phyloP scores from a whole-genome alignment of 2,329 filamentous ascomycete species.

The Allantophomopsis lycopodina region DNA sequence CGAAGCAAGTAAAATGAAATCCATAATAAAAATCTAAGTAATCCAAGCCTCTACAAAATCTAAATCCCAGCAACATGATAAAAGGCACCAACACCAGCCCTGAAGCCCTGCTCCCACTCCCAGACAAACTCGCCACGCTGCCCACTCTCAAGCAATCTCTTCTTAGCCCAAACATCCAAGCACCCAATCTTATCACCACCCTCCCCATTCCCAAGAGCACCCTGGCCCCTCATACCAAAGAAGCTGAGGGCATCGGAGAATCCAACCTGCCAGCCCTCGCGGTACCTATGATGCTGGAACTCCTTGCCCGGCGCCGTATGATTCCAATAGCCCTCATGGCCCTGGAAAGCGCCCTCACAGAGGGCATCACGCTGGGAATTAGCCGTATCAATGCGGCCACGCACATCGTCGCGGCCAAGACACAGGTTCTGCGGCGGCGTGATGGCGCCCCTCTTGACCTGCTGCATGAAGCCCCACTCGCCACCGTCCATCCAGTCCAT shows the following conservation, averaged over 20 bases:
- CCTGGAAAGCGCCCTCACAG: conserved; percentile 21
- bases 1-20: too few species aligned
- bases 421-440: conserved; percentile 22
- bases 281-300: conserved; percentile 38
- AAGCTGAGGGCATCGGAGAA: conserved; percentile 39
- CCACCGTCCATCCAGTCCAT: conserved; percentile 49
- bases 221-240: conserved; percentile 24
- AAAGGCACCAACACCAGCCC: conserved; percentile 20
- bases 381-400: conserved; percentile 22
- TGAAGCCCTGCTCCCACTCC: conserved; percentile 26
- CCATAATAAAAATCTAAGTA: too few species aligned
- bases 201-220: conserved; percentile 11
- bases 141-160: conserved; percentile 35
- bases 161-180: conserved; percentile 42
- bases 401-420: conserved; percentile 22
- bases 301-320: conserved; percentile 25
- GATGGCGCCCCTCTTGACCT: conserved; percentile 30
- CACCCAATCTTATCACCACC: conserved; percentile 39
- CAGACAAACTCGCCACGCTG: conserved; percentile 25
- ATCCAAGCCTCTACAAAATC: too few species aligned
- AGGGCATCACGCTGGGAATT: conserved; percentile 21
- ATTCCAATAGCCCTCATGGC: conserved; percentile 37
- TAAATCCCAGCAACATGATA: conserved; percentile 12
- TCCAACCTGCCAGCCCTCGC: conserved; percentile 39
- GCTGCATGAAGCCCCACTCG: conserved; percentile 43